A percentile compares a stretch with the other conserved stretches of the same genome.
phyloP scores from a whole-genome alignment of 192 early-diverging fungal genomes.

The Gryganskiella cystojenkinii region DNA sequence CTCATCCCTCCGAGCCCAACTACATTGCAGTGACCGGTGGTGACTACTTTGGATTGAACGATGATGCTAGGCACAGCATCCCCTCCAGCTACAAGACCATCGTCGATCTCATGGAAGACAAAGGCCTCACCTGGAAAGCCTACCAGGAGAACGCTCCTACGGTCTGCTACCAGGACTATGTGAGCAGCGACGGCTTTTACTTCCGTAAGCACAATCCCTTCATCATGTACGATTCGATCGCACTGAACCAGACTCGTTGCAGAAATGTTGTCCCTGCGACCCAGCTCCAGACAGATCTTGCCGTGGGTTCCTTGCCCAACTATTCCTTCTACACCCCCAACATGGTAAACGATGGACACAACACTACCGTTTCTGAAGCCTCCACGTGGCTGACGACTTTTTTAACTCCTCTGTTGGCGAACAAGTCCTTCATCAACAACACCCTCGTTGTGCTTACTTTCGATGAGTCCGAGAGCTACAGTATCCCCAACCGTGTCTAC shows the following conservation, averaged over 20 bases:
- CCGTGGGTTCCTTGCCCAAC: conserved; percentile 29
- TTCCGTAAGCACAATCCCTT: conserved; percentile 85
- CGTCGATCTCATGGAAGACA: conserved; percentile 65
- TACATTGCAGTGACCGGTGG: conserved; percentile 72
- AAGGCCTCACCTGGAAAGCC: conserved; percentile 67
- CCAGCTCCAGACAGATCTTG: conserved; percentile 67
- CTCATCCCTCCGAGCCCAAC: conserved; percentile 80
- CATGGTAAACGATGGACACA: conserved; percentile 67
- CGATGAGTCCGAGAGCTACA: conserved; percentile 52
- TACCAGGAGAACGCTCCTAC: conserved; percentile 72
- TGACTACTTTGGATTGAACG: conserved; percentile 53
- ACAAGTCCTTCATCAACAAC: conserved; percentile 57
- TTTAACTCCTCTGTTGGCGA: conserved; percentile 58
- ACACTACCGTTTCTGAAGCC: conserved; percentile 59
- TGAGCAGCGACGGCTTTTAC: conserved; percentile 56
- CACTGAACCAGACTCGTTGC: conserved; percentile 66
- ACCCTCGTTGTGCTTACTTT: conserved; percentile 53
- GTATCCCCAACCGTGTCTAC: conserved; percentile 54
- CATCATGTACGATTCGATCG: conserved; percentile 69
- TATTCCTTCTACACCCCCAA: conserved; percentile 63
- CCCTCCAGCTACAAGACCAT: conserved; percentile 47
- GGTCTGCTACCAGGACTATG: conserved; percentile 38
- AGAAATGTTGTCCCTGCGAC: conserved; percentile 67
- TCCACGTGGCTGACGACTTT: conserved; percentile 65
- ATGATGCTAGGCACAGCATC: conserved; percentile 59